These are phyloP conservation scores for Nigrograna mackinnonii DNA, from an alignment of 2,329 filamentous ascomycete genomes.

Conservation along the genomic window DNA sequence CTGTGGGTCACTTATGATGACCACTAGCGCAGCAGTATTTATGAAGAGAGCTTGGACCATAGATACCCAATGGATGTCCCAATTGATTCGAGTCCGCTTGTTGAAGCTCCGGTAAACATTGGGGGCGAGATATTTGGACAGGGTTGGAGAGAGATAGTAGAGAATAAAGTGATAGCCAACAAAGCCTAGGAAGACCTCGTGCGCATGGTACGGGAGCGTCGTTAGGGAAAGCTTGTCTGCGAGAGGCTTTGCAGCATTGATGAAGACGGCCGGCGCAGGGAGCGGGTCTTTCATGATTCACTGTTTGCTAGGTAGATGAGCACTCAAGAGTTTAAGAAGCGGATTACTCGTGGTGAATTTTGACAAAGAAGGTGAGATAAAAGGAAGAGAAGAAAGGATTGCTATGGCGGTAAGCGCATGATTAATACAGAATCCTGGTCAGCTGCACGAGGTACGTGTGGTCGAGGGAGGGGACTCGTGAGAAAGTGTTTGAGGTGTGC, in stretches of 20 bases:
- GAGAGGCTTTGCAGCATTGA: conserved; percentile 62
- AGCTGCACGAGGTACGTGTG: too few species aligned
- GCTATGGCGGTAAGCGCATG: too few species aligned
- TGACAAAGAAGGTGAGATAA: too few species aligned
- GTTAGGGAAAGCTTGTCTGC: conserved; percentile 64
- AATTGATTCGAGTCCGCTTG: conserved; percentile 70
- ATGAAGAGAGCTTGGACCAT: conserved; percentile 76
- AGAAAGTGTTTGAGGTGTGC: too few species aligned
- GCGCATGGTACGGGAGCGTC: conserved; percentile 75
- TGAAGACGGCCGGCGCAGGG: conserved; percentile 61
- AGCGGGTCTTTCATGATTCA: conserved; percentile 71
- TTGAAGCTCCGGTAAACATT: conserved; percentile 65
- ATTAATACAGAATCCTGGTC: too few species aligned
- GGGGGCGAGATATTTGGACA: conserved; percentile 67
- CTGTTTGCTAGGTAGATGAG: conserved; percentile 22
- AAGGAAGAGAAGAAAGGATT: conserved; percentile 4
- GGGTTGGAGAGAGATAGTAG: conserved; percentile 66
- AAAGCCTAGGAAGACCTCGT: conserved; percentile 72
- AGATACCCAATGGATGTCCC: conserved; percentile 86
- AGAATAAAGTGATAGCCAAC: conserved; percentile 71
- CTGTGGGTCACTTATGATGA: conserved; percentile 68
- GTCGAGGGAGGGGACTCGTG: too few species aligned
- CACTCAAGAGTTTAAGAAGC: too few species aligned
- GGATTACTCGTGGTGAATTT: too few species aligned
- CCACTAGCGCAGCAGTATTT: conserved; percentile 71